Conservation (phyloP, 1,139 yeast species). For the Saccharomyces hybrid region DNA sequence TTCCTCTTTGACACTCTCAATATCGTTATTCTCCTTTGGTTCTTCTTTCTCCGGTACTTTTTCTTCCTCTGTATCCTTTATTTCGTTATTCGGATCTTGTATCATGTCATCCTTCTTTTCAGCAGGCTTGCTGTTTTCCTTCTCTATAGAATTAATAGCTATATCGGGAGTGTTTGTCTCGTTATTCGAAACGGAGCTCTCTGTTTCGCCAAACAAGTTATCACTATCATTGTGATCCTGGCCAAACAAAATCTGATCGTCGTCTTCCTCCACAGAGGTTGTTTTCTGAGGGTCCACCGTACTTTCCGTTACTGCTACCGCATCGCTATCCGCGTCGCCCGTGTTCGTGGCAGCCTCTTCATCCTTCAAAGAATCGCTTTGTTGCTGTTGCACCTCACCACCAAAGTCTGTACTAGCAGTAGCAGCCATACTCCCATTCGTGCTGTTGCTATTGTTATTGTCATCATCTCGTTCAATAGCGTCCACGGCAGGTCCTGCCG, state of each 20-base stretch:
- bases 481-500: neutral
- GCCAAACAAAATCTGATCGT: neutral
- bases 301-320: neutral
- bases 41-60: neutral
- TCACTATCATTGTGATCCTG: neutral
- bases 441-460: neutral
- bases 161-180: neutral
- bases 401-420: neutral
- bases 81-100: neutral
- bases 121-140: neutral
- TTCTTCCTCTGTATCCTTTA: neutral
- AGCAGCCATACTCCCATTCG: neutral
- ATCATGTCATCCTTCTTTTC: neutral
- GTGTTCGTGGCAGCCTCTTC: neutral
- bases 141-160: neutral
- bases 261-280: neutral
- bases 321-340: neutral
- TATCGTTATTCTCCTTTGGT: neutral
- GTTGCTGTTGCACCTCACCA: neutral
- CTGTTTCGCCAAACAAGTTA: neutral
- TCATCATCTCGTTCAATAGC: neutral
- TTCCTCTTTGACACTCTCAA: constrained; percentile 2
- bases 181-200: neutral
- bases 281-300: neutral
- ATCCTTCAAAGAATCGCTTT: neutral